Evolutionary conservation across 2,329 filamentous ascomycete genomes (phyloP).

Genomic region (Colletotrichum spinosum): DNA sequence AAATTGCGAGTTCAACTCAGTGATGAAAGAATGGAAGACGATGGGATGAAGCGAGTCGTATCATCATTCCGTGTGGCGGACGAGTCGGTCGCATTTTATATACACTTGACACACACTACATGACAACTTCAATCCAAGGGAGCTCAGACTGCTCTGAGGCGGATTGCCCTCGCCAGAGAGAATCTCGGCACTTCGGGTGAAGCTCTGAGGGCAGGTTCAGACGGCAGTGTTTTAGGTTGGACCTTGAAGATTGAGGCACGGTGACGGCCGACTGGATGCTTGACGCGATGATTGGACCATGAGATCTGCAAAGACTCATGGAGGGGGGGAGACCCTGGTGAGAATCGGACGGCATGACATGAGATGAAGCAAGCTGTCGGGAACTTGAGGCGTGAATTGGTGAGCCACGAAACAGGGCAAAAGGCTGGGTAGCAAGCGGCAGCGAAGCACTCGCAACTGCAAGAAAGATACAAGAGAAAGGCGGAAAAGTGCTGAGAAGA

Average conservation of each 20-base stretch:
- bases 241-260: conserved; percentile 14
- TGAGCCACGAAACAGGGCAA: conserved; percentile 4
- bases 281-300: conserved; percentile 26
- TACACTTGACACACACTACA: no score
- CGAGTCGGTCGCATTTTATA: conserved; percentile 15
- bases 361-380: conserved; percentile 25
- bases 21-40: conserved; percentile 16
- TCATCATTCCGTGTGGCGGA: neutral
- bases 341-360: conserved; percentile 26
- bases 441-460: neutral
- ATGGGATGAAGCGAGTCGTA: conserved; percentile 13
- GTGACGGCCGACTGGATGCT: neutral
- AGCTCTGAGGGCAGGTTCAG: conserved; percentile 9
- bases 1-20: conserved; percentile 25
- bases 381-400: conserved; percentile 18
- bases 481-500: no score
- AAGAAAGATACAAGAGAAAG: no score
- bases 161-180: conserved; percentile 1
- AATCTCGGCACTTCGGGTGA: conserved; percentile 9
- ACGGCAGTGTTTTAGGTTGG: conserved; percentile 31
- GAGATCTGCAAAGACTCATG: neutral
- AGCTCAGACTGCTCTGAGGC: conserved; percentile 15
- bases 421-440: neutral
- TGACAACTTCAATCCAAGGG: neutral
- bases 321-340: conserved; percentile 13